Conservation (phyloP, 1,139 yeast genomes). For the Suhomyces maxii region DNA sequence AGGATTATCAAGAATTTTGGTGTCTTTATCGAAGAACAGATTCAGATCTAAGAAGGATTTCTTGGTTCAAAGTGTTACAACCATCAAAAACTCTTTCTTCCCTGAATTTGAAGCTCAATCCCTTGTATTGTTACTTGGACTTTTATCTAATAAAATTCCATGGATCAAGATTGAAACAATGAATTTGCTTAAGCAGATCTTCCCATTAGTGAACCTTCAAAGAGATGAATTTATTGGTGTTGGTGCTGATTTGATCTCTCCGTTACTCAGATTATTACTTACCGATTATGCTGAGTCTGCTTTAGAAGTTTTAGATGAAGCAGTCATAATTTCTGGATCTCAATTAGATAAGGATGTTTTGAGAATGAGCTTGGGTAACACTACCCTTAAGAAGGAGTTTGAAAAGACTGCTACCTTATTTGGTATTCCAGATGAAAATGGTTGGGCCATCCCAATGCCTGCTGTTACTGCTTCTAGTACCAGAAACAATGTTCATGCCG, state of each 20-base stretch:
- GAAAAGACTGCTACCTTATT: slow-evolving; percentile 86
- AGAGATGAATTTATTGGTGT: slow-evolving; percentile 82
- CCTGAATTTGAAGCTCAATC: slow-evolving; percentile 75
- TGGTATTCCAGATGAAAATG: slow-evolving; percentile 96
- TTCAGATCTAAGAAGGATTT: slow-evolving; percentile 90
- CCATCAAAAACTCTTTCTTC: slow-evolving; percentile 66
- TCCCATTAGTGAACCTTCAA: slow-evolving; percentile 76
- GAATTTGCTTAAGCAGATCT: slow-evolving; percentile 67
- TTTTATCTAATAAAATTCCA: slow-evolving; percentile 68
- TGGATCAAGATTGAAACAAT: slow-evolving; percentile 85
- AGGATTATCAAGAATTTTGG: slow-evolving; percentile 69
- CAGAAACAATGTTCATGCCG: slow-evolving; percentile 92
- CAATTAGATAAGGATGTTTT: slow-evolving; percentile 88
- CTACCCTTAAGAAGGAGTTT: slow-evolving; percentile 73
- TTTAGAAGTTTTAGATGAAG: slow-evolving; percentile 83
- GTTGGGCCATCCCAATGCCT: slow-evolving; percentile 98
- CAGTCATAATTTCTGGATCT: slow-evolving; percentile 83
- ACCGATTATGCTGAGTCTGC: slow-evolving; percentile 91
- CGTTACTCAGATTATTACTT: slow-evolving; percentile 74
- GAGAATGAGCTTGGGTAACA: slow-evolving; percentile 86
- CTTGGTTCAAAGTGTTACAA: slow-evolving; percentile 72
- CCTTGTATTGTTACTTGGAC: slow-evolving; percentile 72
- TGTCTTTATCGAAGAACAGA: slow-evolving; percentile 72
- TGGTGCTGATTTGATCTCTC: slow-evolving; percentile 94
- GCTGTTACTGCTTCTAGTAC: slow-evolving; percentile 85